Evolutionary conservation across 1,284 basidiomycete genomes (phyloP).

Genomic region (Trichosporon coremiiforme): DNA sequence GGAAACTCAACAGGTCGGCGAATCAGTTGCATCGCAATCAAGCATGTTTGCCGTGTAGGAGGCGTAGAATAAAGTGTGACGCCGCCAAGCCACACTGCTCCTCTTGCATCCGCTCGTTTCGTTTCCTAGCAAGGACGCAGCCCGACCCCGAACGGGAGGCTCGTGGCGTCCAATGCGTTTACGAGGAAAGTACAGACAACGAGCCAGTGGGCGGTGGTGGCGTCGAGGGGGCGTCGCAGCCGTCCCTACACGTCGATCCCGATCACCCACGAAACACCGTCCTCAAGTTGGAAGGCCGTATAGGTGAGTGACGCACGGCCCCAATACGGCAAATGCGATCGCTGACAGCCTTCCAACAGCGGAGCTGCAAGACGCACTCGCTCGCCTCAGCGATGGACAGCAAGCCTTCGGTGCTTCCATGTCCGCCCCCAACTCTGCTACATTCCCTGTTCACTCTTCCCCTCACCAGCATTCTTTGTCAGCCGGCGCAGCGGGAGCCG

Average conservation of each 20-base stretch:
- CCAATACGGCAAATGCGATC: background rate
- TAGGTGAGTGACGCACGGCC: constrained; percentile 37
- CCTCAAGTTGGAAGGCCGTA: constrained; percentile 40
- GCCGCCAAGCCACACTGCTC: constrained; percentile 32
- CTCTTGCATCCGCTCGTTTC: constrained; percentile 30
- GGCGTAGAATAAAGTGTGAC: constrained; percentile 35
- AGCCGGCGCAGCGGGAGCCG: background rate
- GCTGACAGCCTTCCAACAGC: constrained; percentile 28
- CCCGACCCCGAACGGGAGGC: constrained; percentile 44
- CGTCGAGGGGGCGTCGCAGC: background rate
- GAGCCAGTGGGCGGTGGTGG: constrained; percentile 13
- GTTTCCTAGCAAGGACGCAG: constrained; percentile 37
- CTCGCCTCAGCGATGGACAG: constrained; percentile 18
- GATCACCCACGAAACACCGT: constrained; percentile 29
- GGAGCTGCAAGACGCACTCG: constrained; percentile 31
- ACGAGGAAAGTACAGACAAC: constrained; percentile 34
- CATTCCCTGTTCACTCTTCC: background rate
- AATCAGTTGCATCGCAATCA: constrained; percentile 36
- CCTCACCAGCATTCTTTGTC: background rate
- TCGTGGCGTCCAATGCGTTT: constrained; percentile 44
- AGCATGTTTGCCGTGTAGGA: constrained; percentile 33
- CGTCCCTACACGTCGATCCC: constrained; percentile 6
- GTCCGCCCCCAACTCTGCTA: background rate
- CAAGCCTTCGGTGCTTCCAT: background rate
- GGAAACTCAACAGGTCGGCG: constrained; percentile 34